Percentiles rank a stretch among this genome's conserved stretches.
Evolutionary conservation across 1,139 yeast species (phyloP).

Genomic region (Ashbya aceris): DNA sequence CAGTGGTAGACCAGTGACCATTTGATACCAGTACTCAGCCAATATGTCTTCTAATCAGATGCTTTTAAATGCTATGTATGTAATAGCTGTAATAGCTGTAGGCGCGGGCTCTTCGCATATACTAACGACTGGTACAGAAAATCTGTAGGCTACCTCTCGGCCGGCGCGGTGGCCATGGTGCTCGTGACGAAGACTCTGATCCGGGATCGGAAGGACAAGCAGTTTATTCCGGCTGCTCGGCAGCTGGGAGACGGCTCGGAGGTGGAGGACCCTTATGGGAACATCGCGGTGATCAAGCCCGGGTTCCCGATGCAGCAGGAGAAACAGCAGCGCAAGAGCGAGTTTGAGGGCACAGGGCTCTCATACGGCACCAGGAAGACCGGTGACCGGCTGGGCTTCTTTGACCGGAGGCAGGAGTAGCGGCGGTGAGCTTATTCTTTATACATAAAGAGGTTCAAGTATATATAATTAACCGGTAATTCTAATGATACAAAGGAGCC

Average conservation of each 20-base stretch:
- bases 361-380: conserved; percentile 39
- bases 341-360: conserved; percentile 57
- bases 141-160: conserved; percentile 16
- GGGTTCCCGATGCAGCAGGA: conserved; percentile 32
- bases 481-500: background rate
- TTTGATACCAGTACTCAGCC: too few relatives aligned
- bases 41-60: too few relatives aligned
- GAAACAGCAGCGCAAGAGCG: conserved; percentile 39
- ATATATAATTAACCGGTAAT: conserved; percentile 1
- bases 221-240: conserved; percentile 17
- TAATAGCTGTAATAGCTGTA: background rate
- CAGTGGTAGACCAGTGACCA: too few relatives aligned
- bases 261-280: conserved; percentile 20
- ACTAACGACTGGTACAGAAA: conserved; percentile 5
- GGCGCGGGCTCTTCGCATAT: background rate
- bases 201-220: conserved; percentile 20
- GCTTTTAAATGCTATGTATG: background rate
- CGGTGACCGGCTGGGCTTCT: conserved; percentile 32
- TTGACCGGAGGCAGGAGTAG: conserved; percentile 21
- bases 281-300: conserved; percentile 34
- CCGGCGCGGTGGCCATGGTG: conserved; percentile 20
- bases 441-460: background rate
- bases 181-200: conserved; percentile 21
- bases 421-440: background rate
- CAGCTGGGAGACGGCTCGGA: conserved; percentile 11